These are phyloP conservation scores for Cunninghamia lanceolata DNA, from an alignment of 75 land plant genomes.

Conservation along the genomic window DNA sequence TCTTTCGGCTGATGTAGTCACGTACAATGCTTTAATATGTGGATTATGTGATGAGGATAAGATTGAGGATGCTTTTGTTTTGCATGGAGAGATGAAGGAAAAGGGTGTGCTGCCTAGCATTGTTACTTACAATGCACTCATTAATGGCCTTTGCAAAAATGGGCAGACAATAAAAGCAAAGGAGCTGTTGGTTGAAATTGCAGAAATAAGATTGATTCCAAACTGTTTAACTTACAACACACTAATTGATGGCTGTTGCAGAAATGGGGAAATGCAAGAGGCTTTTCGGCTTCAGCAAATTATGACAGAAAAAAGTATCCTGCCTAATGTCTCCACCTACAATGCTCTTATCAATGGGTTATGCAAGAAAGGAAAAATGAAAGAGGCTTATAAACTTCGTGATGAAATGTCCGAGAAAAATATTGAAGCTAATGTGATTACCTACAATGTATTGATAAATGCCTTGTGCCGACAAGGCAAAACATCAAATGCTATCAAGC, in stretches of 20 bases:
- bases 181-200: conserved; percentile 32
- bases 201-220: conserved; percentile 22
- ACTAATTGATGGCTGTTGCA: conserved; percentile 46
- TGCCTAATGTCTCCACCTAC: conserved; percentile 30
- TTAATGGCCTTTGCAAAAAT: conserved; percentile 53
- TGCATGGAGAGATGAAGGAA: conserved; percentile 39
- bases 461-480: conserved; percentile 55
- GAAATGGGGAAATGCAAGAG: conserved; percentile 29
- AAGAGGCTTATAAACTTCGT: conserved; percentile 32
- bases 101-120: conserved; percentile 24
- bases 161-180: conserved; percentile 45
- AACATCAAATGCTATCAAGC: conserved; percentile 44
- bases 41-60: conserved; percentile 33
- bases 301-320: conserved; percentile 26
- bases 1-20: conserved; percentile 27
- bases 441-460: conserved; percentile 61
- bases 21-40: conserved; percentile 43
- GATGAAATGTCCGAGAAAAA: conserved; percentile 55
- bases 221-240: conserved; percentile 43
- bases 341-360: conserved; percentile 43
- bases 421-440: conserved; percentile 50
- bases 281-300: conserved; percentile 26
- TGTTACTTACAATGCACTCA: conserved; percentile 41
- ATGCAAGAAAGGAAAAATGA: conserved; percentile 29
- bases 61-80: conserved; percentile 30